Percentiles rank a stretch among this genome's conserved stretches.
Evolutionary conservation across 2,329 filamentous ascomycete genomes (phyloP).

Genomic region (Cladophialophora yegresii): DNA sequence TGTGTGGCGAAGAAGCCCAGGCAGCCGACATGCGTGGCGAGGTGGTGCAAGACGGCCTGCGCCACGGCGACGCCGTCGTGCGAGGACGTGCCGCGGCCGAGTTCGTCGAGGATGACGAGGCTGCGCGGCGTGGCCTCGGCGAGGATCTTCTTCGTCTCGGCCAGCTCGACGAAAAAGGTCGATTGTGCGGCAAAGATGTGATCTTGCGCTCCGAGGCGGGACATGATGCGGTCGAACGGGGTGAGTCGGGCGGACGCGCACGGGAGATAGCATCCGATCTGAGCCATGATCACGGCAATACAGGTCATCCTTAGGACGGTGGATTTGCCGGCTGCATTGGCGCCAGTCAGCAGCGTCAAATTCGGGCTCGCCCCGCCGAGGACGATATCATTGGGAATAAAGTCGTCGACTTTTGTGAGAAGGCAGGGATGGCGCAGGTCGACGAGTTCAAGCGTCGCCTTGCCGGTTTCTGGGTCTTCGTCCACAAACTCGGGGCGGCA

Average conservation of each 20-base stretch:
- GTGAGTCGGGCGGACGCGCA: conserved; percentile 80
- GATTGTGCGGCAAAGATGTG: conserved; percentile 98
- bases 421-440: conserved; percentile 96
- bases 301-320: conserved; percentile 97
- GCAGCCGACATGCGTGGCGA: conserved; percentile 89
- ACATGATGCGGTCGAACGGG: conserved; percentile 97
- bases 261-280: conserved; percentile 91
- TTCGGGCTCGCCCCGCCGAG: conserved; percentile 80
- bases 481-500: conserved; percentile 89
- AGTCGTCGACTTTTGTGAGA: conserved; percentile 82
- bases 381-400: conserved; percentile 92
- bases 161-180: conserved; percentile 96
- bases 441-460: conserved; percentile 85
- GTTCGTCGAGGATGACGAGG: conserved; percentile 93
- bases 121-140: conserved; percentile 91
- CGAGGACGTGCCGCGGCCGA: conserved; percentile 89
- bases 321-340: conserved; percentile 96
- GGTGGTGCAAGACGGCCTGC: conserved; percentile 93
- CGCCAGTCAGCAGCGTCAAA: conserved; percentile 89
- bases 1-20: conserved; percentile 97
- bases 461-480: conserved; percentile 55
- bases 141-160: conserved; percentile 97
- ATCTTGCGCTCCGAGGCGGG: conserved; percentile 92
- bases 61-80: conserved; percentile 97
- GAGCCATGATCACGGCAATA: conserved; percentile 93